phyloP scores from a whole-genome alignment of 2,329 filamentous ascomycete genomes.

The Ambrosiella cleistominuta region DNA sequence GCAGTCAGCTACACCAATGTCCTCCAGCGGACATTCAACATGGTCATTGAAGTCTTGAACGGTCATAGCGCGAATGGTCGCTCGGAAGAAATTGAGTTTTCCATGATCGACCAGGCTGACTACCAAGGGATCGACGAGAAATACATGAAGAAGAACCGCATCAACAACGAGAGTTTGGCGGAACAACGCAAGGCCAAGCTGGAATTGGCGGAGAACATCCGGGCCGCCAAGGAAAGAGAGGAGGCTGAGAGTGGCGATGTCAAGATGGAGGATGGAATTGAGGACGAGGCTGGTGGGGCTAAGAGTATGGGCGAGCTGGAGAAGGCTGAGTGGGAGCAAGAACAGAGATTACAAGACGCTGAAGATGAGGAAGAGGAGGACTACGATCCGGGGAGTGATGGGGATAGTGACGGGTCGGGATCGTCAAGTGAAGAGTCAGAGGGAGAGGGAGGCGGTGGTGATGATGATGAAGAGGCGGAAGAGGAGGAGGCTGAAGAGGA shows the following conservation, averaged over 20 bases:
- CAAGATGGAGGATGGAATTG: conserved; percentile 21
- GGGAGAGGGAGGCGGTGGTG: conserved; percentile 21
- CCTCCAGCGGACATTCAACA: conserved; percentile 50
- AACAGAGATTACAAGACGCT: conserved; percentile 38
- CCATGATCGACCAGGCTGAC: conserved; percentile 53
- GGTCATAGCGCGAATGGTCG: conserved; percentile 19
- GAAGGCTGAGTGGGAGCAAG: conserved; percentile 31
- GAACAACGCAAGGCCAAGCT: conserved; percentile 49
- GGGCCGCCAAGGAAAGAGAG: conserved; percentile 24
- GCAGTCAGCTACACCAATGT: conserved; percentile 52
- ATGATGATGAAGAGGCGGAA: conserved; percentile 18
- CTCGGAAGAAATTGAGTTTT: conserved; percentile 47
- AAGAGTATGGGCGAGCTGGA: conserved; percentile 32
- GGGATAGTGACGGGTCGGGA: conserved; percentile 35
- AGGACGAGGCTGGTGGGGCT: conserved; percentile 20
- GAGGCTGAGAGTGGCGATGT: conserved; percentile 19
- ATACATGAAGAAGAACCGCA: conserved; percentile 42
- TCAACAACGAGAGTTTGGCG: conserved; percentile 52
- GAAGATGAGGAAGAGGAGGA: conserved; percentile 50
- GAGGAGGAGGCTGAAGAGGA: conserved; percentile 10
- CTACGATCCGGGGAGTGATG: conserved; percentile 41
- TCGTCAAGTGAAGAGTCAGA: conserved; percentile 27
- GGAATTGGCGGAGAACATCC: conserved; percentile 40
- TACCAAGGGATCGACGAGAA: conserved; percentile 43
- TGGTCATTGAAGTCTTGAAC: conserved; percentile 42